A percentile compares a stretch with the other conserved stretches of the same genome.
Evolutionary conservation across 208 protist species (phyloP).

Genomic region (Crithidia brevicula): DNA sequence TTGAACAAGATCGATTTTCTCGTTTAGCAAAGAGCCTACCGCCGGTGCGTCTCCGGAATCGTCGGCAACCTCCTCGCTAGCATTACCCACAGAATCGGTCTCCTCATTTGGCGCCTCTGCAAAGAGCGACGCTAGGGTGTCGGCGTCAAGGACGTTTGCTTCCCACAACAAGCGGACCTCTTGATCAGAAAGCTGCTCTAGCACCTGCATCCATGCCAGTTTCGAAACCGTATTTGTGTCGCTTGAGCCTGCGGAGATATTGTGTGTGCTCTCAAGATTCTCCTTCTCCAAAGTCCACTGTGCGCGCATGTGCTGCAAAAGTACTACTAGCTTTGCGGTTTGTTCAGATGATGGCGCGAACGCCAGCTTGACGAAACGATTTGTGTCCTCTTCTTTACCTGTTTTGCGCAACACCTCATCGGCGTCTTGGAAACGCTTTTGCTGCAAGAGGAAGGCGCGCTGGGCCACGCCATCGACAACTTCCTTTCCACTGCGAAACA

Average conservation of each 20-base stretch:
- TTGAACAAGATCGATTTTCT: constrained; percentile 42
- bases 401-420: constrained; percentile 71
- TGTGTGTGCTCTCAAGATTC: neutral
- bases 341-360: constrained; percentile 34
- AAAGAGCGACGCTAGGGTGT: constrained; percentile 34
- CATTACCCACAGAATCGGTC: neutral
- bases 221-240: neutral
- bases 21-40: constrained; percentile 30
- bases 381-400: constrained; percentile 40
- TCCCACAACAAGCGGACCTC: constrained; percentile 58
- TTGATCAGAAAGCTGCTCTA: constrained; percentile 47
- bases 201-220: constrained; percentile 63
- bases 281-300: constrained; percentile 15
- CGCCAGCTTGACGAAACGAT: constrained; percentile 54
- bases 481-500: constrained; percentile 63
- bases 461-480: constrained; percentile 50
- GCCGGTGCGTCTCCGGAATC: neutral
- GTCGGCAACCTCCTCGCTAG: neutral
- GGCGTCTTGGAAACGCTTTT: constrained; percentile 51
- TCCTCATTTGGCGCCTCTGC: neutral
- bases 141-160: constrained; percentile 50
- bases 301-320: constrained; percentile 18
- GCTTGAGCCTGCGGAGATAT: neutral
- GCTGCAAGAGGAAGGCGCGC: constrained; percentile 30
- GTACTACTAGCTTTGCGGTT: constrained; percentile 7